Conservation (phyloP, 257 asterid genomes). For the Paulownia fortunei region DNA sequence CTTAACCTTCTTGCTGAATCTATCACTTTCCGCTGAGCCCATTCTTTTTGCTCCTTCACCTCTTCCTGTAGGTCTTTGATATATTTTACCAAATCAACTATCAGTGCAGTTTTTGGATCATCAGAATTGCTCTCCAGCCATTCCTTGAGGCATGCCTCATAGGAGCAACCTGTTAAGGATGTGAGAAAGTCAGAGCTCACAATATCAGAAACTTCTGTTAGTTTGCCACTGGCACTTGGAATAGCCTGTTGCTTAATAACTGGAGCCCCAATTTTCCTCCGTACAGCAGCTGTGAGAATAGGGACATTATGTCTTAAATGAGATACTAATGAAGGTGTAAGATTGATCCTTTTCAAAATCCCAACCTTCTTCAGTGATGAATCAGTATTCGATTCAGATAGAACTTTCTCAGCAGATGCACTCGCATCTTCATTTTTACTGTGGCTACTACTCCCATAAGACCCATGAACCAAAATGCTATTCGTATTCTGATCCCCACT, state of each 20-base stretch:
- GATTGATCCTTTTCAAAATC: slow-evolving; percentile 5
- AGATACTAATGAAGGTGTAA: neutral
- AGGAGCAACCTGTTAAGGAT: slow-evolving; percentile 1
- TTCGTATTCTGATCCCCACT: no score
- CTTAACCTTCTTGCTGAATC: slow-evolving; percentile 17
- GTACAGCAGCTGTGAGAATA: neutral
- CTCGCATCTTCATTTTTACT: slow-evolving; percentile 9
- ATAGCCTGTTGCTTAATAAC: neutral
- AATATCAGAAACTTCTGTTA: slow-evolving; percentile 12
- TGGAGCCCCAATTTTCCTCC: neutral
- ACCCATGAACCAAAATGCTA: no score
- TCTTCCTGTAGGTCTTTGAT: slow-evolving; percentile 21
- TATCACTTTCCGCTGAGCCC: slow-evolving; percentile 32
- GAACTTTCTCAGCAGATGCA: slow-evolving; percentile 6
- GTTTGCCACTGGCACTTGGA: neutral
- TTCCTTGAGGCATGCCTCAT: slow-evolving; percentile 1
- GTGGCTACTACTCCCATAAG: neutral
- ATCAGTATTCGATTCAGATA: slow-evolving; percentile 1
- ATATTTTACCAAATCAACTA: slow-evolving; percentile 2
- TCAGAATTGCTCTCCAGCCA: slow-evolving; percentile 20
- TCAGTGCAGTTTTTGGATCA: slow-evolving; percentile 4
- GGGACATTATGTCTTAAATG: neutral
- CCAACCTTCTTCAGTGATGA: slow-evolving; percentile 18
- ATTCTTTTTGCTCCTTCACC: slow-evolving; percentile 21
- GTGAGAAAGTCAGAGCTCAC: slow-evolving; percentile 13